phyloP scores from a whole-genome alignment of 1,284 basidiomycete genomes.

The Rhodotorula sp. region DNA sequence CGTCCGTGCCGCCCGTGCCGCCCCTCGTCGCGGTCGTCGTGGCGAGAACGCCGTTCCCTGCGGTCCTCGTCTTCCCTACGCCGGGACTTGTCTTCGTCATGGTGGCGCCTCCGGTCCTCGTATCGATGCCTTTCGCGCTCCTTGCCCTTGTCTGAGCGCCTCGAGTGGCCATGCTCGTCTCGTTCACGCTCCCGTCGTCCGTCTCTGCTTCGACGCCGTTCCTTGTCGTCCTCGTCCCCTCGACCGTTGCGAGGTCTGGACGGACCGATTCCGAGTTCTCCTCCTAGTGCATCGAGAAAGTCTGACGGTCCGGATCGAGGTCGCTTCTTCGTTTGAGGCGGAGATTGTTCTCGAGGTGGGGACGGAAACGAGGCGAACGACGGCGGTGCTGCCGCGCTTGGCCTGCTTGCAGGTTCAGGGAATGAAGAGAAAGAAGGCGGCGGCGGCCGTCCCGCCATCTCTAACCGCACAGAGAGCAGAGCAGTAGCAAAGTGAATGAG shows the following conservation, averaged over 20 bases:
- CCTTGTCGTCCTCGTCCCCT: not conserved
- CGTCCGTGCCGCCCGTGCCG: not conserved
- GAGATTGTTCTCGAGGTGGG: conserved; percentile 2
- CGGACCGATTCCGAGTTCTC: conserved; percentile 9
- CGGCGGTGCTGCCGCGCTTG: conserved; percentile 5
- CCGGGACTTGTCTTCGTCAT: not conserved
- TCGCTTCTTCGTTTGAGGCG: conserved; percentile 4
- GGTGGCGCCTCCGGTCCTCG: not conserved
- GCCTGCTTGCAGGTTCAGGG: conserved; percentile 1
- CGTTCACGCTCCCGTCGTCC: not conserved
- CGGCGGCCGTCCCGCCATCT: not conserved
- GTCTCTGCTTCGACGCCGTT: conserved; percentile 1
- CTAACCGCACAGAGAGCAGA: not conserved
- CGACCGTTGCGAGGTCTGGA: not conserved
- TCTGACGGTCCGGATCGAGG: not conserved
- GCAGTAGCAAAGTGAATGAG: not conserved
- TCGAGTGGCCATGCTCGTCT: not conserved
- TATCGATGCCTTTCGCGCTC: conserved; percentile 2
- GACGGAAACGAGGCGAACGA: conserved; percentile 30
- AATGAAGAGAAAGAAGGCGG: conserved; percentile 34
- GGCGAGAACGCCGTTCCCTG: no score
- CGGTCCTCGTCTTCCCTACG: not conserved
- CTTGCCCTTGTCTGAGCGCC: conserved; percentile 1
- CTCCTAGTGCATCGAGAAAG: conserved; percentile 28
- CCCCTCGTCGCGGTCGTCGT: not conserved